Evolutionary conservation across 140 eudicot genomes (phyloP).

Genomic region (Erigeron philadelphicus): DNA sequence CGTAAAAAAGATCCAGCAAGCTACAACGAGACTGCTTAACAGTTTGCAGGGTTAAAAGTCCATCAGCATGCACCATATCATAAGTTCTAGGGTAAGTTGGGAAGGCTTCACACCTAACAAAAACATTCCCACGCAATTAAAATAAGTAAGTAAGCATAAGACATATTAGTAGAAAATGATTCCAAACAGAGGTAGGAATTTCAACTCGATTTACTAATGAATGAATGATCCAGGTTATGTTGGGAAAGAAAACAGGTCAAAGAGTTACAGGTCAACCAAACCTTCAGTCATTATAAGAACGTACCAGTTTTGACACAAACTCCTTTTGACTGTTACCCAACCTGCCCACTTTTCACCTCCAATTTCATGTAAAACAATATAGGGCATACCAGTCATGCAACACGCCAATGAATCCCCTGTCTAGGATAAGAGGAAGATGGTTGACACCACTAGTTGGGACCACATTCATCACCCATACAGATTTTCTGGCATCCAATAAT

Average conservation of each 20-base stretch:
- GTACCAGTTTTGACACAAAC: background rate
- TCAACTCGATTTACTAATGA: background rate
- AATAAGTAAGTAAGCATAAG: background rate
- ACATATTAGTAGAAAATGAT: background rate
- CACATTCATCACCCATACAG: slow-evolving; percentile 99
- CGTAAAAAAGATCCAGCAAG: slow-evolving; percentile 59
- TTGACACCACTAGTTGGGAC: slow-evolving; percentile 73
- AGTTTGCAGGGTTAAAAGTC: slow-evolving; percentile 70
- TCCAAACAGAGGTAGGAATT: background rate
- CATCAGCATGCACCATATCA: slow-evolving; percentile 92
- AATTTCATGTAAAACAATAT: background rate
- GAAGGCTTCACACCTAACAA: slow-evolving; percentile 89
- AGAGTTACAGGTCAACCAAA: background rate
- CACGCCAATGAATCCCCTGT: slow-evolving; percentile 90
- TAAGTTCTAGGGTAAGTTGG: slow-evolving; percentile 93
- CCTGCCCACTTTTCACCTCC: background rate
- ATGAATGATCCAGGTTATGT: background rate
- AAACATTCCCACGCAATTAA: background rate
- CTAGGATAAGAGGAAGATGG: slow-evolving; percentile 77
- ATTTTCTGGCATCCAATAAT: slow-evolving; percentile 67
- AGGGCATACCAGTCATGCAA: slow-evolving; percentile 85
- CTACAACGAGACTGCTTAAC: slow-evolving; percentile 62
- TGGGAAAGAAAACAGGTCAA: background rate
- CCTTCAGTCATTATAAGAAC: background rate
- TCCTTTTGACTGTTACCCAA: background rate